Percentiles rank a stretch among this genome's conserved stretches.
These are phyloP conservation scores for Fraxinus cuspidata DNA, from an alignment of 257 asterid species.

Conservation along the genomic window DNA sequence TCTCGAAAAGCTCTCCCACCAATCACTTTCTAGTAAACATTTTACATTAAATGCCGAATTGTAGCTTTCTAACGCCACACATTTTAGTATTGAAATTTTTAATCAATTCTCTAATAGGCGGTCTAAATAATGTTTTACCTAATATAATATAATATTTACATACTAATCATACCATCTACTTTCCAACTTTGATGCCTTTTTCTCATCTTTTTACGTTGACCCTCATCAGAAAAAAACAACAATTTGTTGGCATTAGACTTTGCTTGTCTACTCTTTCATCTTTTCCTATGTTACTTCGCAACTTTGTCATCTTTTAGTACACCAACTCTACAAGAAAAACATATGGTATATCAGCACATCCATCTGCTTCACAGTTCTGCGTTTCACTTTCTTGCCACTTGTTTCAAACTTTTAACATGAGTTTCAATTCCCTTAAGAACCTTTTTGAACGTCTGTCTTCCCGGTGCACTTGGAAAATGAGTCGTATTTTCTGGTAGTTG, in stretches of 20 bases:
- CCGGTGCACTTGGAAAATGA: neutral
- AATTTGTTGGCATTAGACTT: slow-evolving; percentile 19
- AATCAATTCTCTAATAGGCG: too few relatives aligned
- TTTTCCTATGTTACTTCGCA: slow-evolving; percentile 22
- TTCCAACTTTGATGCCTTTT: neutral
- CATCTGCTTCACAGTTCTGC: neutral
- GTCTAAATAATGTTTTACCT: too few relatives aligned
- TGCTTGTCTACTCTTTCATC: slow-evolving; percentile 19
- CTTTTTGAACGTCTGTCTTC: neutral
- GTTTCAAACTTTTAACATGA: neutral
- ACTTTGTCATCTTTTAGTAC: neutral
- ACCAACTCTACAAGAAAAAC: neutral
- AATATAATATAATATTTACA: too few relatives aligned
- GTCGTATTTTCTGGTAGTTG: neutral
- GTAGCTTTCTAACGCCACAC: too few relatives aligned
- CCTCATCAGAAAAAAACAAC: slow-evolving; percentile 27
- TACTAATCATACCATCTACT: too few relatives aligned
- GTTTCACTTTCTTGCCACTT: slow-evolving; percentile 2
- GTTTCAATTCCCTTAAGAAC: neutral
- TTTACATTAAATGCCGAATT: too few relatives aligned
- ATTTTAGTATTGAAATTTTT: too few relatives aligned
- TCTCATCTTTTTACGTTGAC: slow-evolving; percentile 1
- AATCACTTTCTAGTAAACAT: too few relatives aligned
- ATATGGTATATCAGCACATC: neutral
- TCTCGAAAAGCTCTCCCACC: too few relatives aligned